Conservation (phyloP, 2,329 filamentous ascomycete genomes). For the Polychaeton citri region DNA sequence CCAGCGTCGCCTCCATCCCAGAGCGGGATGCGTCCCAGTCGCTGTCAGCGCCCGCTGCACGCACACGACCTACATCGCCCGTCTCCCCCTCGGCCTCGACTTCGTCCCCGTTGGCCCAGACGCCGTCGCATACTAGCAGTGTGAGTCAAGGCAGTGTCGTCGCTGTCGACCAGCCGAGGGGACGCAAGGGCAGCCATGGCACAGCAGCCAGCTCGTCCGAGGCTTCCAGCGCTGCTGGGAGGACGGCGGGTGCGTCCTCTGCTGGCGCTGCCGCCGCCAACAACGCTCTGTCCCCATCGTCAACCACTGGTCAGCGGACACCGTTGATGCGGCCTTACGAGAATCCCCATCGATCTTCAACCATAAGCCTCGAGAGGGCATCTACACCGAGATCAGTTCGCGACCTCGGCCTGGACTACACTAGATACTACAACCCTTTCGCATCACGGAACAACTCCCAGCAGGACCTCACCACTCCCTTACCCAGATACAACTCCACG, state of each 20-base stretch:
- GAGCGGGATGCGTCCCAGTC: not conserved
- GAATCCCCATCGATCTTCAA: constrained; percentile 11
- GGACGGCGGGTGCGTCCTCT: not conserved
- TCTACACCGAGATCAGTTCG: constrained; percentile 20
- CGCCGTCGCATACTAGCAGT: constrained; percentile 3
- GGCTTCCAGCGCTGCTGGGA: not conserved
- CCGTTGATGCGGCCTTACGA: constrained; percentile 8
- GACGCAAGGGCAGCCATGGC: constrained; percentile 10
- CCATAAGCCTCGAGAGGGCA: constrained; percentile 13
- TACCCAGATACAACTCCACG: constrained; percentile 13
- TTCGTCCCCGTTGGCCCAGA: constrained; percentile 2
- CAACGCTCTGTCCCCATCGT: not conserved
- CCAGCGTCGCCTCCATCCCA: constrained; percentile 1
- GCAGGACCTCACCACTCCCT: constrained; percentile 14
- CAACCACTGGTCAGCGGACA: not conserved
- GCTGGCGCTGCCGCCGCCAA: too few species aligned
- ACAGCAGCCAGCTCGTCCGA: constrained; percentile 6
- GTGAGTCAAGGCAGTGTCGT: not conserved
- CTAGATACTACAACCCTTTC: constrained; percentile 26
- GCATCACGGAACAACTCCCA: constrained; percentile 20
- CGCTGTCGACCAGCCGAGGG: constrained; percentile 2
- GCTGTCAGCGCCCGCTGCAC: not conserved
- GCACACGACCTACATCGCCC: not conserved
- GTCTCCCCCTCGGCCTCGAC: not conserved
- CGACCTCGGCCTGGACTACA: constrained; percentile 24